A percentile compares a stretch with the other conserved stretches of the same genome.
Evolutionary conservation across 2,329 filamentous ascomycete species (phyloP).

Genomic region (Cladosporium cucumerinum): DNA sequence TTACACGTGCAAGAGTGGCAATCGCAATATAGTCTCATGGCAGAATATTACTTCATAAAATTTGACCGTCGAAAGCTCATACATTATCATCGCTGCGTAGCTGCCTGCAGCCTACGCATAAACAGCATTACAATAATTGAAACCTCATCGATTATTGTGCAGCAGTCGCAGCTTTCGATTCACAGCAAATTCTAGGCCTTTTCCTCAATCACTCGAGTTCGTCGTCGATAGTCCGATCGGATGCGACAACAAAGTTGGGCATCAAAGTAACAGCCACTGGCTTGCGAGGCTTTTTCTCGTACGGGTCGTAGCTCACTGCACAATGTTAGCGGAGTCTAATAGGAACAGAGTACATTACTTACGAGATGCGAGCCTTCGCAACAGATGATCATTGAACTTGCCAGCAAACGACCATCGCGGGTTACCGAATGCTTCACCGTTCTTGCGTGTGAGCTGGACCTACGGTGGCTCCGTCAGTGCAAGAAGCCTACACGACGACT

Average conservation of each 20-base stretch:
- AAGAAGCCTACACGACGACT: not conserved
- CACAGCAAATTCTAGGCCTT: not conserved
- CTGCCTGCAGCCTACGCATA: not conserved
- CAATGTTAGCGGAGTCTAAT: not conserved
- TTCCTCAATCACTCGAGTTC: not conserved
- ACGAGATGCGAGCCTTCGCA: constrained; percentile 2
- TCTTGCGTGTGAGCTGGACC: constrained; percentile 1
- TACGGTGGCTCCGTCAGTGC: not conserved
- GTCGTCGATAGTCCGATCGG: not conserved
- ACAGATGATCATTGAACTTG: constrained; percentile 5
- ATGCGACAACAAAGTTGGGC: not conserved
- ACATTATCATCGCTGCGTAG: not conserved
- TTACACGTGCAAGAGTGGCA: not conserved
- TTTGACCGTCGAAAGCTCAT: not conserved
- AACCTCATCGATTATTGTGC: not conserved
- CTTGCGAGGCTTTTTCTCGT: not conserved
- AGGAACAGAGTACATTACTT: not conserved
- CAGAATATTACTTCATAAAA: not conserved
- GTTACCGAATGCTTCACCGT: not conserved
- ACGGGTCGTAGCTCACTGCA: not conserved
- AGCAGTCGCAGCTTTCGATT: not conserved
- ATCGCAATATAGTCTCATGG: not conserved
- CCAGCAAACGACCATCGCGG: constrained; percentile 9
- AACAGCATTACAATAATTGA: not conserved
- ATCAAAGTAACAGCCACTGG: not conserved